phyloP scores from a whole-genome alignment of 108 stramenopile genomes.

The Epithemia pelagica region DNA sequence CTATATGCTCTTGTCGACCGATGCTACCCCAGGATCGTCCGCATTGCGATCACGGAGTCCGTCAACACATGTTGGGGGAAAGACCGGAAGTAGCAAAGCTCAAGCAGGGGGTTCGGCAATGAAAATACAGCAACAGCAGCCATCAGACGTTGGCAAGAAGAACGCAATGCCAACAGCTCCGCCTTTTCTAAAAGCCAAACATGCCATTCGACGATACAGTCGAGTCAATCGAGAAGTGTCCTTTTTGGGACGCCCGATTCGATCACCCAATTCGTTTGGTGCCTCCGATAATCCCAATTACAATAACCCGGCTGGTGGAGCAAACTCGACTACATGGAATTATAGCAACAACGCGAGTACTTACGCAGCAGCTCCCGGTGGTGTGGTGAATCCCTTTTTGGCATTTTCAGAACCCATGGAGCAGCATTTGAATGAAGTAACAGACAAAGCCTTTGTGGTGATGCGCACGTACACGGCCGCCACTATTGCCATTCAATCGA shows the following conservation, averaged over 20 bases:
- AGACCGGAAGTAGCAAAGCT: not conserved
- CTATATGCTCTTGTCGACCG: not conserved
- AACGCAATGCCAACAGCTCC: no score
- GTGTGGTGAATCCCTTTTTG: constrained; percentile 3
- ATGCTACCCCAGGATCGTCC: not conserved
- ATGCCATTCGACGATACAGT: constrained; percentile 62
- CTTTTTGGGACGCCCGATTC: constrained; percentile 65
- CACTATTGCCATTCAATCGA: constrained; percentile 87
- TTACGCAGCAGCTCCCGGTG: no score
- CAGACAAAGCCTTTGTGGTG: constrained; percentile 87
- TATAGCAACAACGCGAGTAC: not conserved
- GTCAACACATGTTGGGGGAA: not conserved
- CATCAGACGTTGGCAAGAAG: not conserved
- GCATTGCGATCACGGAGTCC: constrained; percentile 3
- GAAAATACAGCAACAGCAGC: not conserved
- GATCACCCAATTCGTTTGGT: constrained; percentile 19
- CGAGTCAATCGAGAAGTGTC: constrained; percentile 48
- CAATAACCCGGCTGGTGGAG: no score
- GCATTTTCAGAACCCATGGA: constrained; percentile 44
- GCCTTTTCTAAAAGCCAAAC: constrained; percentile 52
- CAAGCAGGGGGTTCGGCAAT: not conserved
- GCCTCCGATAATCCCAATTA: no score
- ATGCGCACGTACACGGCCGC: constrained; percentile 88
- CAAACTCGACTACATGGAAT: not conserved
- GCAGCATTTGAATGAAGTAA: constrained; percentile 83